Evolutionary conservation across 768 basidiomycete species (phyloP).

Genomic region (Mycena rosella): DNA sequence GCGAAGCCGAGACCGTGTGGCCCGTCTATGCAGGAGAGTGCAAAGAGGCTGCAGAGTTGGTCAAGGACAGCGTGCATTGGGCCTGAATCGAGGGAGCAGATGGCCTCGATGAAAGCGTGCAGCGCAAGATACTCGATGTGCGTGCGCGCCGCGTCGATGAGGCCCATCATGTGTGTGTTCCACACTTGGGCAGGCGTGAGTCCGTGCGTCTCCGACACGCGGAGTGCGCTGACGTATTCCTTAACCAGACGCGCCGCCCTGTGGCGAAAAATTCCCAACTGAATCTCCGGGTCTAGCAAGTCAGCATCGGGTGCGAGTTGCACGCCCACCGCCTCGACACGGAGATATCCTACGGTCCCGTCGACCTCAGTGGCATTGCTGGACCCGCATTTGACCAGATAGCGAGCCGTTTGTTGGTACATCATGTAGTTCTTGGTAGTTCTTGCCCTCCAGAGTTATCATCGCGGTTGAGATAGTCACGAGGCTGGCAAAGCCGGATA

Average conservation of each 20-base stretch:
- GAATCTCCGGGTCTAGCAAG: constrained; percentile 34
- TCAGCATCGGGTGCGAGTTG: constrained; percentile 18
- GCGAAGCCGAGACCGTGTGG: constrained; percentile 40
- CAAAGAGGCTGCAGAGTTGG: constrained; percentile 41
- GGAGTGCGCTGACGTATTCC: constrained; percentile 32
- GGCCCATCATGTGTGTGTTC: constrained; percentile 44
- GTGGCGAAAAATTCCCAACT: constrained; percentile 40
- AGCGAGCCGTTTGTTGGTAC: constrained; percentile 46
- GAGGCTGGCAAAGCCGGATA: constrained; percentile 42
- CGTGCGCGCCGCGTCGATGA: constrained; percentile 42
- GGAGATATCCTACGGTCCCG: constrained; percentile 28
- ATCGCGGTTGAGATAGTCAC: constrained; percentile 35
- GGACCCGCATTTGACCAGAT: constrained; percentile 38
- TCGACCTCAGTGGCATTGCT: constrained; percentile 2
- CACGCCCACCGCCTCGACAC: not conserved
- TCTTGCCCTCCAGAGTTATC: constrained; percentile 43
- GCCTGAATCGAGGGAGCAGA: constrained; percentile 18
- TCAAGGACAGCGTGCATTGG: constrained; percentile 30
- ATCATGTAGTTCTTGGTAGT: constrained; percentile 45
- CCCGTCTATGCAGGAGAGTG: constrained; percentile 41
- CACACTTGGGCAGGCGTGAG: constrained; percentile 37
- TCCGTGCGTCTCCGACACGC: constrained; percentile 18
- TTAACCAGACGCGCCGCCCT: constrained; percentile 39
- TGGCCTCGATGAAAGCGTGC: constrained; percentile 35
- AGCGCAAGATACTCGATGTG: constrained; percentile 42